phyloP scores from a whole-genome alignment of 1,284 basidiomycete genomes.

The Cutaneotrichosporon dermatis region DNA sequence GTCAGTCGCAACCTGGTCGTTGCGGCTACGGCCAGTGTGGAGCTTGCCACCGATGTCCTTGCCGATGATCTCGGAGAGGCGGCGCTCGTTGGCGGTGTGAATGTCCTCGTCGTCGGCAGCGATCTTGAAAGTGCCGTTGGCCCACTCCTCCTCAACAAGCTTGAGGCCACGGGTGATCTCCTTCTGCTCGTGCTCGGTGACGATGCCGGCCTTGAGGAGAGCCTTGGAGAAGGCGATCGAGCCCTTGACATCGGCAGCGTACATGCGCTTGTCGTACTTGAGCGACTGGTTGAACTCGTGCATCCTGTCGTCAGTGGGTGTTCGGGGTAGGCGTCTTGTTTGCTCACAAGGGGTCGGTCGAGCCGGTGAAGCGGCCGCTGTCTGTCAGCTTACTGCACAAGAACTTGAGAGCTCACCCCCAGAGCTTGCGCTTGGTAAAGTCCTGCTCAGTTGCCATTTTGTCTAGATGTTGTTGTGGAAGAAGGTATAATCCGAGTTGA shows the following conservation, averaged over 20 bases:
- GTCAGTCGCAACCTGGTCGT: constrained; percentile 97
- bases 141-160: constrained; percentile 80
- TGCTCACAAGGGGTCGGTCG: constrained; percentile 67
- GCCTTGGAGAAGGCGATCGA: constrained; percentile 95
- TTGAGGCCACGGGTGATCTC: constrained; percentile 75
- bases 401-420: constrained; percentile 34
- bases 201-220: constrained; percentile 69
- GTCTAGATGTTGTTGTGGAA: background rate
- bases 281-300: constrained; percentile 93
- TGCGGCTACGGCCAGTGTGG: constrained; percentile 92
- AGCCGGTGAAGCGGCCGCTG: constrained; percentile 21
- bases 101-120: constrained; percentile 92
- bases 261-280: constrained; percentile 91
- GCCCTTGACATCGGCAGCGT: constrained; percentile 82
- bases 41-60: constrained; percentile 78
- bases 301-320: constrained; percentile 59
- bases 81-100: constrained; percentile 97
- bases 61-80: constrained; percentile 88
- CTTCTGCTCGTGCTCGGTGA: constrained; percentile 67
- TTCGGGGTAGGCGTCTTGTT: background rate
- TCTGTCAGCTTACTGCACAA: constrained; percentile 12
- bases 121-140: constrained; percentile 66
- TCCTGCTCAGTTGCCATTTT: constrained; percentile 33
- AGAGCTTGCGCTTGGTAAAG: constrained; percentile 49
- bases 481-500: too few relatives aligned